Conservation (phyloP, 768 basidiomycete genomes). For the Suillus lakei region DNA sequence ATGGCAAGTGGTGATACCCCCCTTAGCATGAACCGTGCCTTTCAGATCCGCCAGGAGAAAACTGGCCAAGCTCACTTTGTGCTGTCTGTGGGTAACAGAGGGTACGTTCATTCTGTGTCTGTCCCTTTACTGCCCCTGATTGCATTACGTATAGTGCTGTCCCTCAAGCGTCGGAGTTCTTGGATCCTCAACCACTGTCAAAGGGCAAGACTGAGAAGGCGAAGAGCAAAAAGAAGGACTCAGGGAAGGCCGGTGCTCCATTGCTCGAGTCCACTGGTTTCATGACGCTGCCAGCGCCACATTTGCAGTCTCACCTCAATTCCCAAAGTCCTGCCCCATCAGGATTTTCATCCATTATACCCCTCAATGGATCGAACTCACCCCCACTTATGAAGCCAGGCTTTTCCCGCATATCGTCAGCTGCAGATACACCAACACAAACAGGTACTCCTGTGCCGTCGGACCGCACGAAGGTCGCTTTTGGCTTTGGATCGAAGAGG, state of each 20-base stretch:
- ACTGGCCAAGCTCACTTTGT: conserved; percentile 97
- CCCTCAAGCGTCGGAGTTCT: conserved; percentile 81
- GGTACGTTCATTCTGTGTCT: conserved; percentile 50
- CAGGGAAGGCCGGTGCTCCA: conserved; percentile 53
- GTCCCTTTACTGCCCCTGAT: conserved; percentile 2
- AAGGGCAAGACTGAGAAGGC: conserved; percentile 85
- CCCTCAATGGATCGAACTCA: conserved; percentile 49
- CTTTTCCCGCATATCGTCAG: conserved; percentile 76
- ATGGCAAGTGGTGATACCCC: conserved; percentile 98
- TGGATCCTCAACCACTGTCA: conserved; percentile 79
- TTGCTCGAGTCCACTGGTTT: conserved; percentile 60
- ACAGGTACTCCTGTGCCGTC: conserved; percentile 59
- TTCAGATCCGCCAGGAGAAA: conserved; percentile 92
- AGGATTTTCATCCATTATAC: conserved; percentile 34
- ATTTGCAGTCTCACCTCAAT: conserved; percentile 44
- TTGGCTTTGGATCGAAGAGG: conserved; percentile 80
- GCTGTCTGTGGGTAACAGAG: conserved; percentile 90
- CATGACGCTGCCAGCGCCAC: conserved; percentile 72
- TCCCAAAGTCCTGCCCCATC: conserved; percentile 49
- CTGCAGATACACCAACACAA: conserved; percentile 52
- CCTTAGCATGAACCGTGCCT: conserved; percentile 91
- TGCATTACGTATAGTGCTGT: conserved; percentile 63
- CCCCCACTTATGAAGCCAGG: conserved; percentile 65
- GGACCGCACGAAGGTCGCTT: conserved; percentile 76
- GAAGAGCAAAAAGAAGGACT: conserved; percentile 80